Evolutionary conservation across 352 stramenopile species (phyloP), one percentile per base, ranked within the genome.

Genomic region (Globisporangium emineosum): DNA sequence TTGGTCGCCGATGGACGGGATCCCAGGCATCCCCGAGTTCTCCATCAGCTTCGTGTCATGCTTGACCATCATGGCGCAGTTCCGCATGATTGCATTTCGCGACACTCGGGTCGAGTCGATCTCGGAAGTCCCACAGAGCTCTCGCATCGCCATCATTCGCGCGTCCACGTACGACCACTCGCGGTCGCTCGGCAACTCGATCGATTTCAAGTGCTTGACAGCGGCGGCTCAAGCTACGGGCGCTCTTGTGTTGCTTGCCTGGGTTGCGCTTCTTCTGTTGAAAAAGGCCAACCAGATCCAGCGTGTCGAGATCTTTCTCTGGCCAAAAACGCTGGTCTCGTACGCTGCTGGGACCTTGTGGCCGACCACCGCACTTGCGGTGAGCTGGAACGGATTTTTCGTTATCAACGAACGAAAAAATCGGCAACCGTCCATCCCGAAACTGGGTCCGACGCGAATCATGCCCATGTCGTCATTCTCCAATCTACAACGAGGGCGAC

Each of bases 301-400:
- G 17, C 65, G n/a, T 7, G 12, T 58, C 5, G 29, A 42, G 6
- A 17, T 71, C 43, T 69, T 67, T 51, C 33, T 69, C 21, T 49
- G 23, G 12, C 49, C 49, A 10, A 51, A 50, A 13, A 67, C 67
- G 9, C 53, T 53, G 13, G 49, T 58, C 10, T 65, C 67, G 35
- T 72, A 70, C 37, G 57, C 67, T 5, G 67, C 66, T 21, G 60
- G 25, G 5, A 58, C 52, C 35, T 35, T 68, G 35, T 71, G 66
- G 66, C 47, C 60, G 6, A 40, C 33, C 15, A 54, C 27, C 8
- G 53, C 61, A 13, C 64, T 71, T 29, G 51, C 45, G 15, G 52
- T 71, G 32, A 62, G 53, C 37, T 71, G 66, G 66, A 49, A 50
- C n/a, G 37, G 53, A n/a, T 32, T 64, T 27, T 57, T 64, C 30